These are phyloP conservation scores for Acorus gramineus DNA, from an alignment of 106 monocot species.

Conservation along the genomic window DNA sequence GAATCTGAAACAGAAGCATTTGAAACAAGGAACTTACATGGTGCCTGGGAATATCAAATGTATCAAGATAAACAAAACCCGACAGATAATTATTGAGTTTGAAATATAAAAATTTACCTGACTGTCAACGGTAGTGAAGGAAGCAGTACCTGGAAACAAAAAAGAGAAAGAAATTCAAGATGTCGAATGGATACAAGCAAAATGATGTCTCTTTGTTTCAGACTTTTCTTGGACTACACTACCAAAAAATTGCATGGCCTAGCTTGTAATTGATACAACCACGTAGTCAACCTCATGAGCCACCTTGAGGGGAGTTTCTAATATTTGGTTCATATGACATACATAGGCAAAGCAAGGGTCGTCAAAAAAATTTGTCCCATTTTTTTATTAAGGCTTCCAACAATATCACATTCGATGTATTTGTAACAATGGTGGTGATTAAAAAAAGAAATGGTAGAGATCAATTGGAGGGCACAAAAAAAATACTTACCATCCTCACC, in stretches of 20 bases:
- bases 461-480: neutral
- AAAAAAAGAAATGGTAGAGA: neutral
- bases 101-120: conserved; percentile 23
- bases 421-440: neutral
- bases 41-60: neutral
- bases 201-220: too few relatives aligned
- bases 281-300: neutral
- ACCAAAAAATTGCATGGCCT: too few relatives aligned
- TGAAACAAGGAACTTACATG: neutral
- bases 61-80: neutral
- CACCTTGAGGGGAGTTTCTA: neutral
- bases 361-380: neutral
- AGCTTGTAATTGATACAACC: neutral
- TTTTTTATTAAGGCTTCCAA: too few relatives aligned
- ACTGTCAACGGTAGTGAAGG: conserved; percentile 24
- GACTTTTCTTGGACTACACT: too few relatives aligned
- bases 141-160: conserved; percentile 36
- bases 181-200: too few relatives aligned
- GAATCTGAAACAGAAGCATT: conserved; percentile 39
- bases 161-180: neutral
- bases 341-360: neutral
- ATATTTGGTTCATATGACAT: neutral
- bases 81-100: neutral
- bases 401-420: too few relatives aligned
- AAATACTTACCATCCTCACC: conserved; percentile 55